Percentiles rank a stretch among this genome's conserved stretches.
Evolutionary conservation across 345 rosid species (phyloP).

Genomic region (Sonneratia alba): DNA sequence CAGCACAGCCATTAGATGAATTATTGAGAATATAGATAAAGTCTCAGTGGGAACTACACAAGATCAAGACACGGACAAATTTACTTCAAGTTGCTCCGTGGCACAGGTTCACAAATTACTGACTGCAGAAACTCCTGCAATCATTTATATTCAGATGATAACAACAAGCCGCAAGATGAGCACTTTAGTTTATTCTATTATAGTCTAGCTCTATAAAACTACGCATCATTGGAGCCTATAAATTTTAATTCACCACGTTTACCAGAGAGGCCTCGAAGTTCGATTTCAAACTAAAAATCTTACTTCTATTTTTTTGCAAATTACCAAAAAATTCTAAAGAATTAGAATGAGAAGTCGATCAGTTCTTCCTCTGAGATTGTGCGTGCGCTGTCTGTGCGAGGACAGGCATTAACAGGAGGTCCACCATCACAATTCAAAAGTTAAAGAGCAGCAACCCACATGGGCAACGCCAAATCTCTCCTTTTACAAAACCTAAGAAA

Average conservation of each 20-base stretch:
- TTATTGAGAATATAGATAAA: background rate
- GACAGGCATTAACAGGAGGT: background rate
- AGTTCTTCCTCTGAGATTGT: background rate
- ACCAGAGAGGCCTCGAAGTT: background rate
- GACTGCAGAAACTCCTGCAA: background rate
- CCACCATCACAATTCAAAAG: background rate
- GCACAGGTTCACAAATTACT: background rate
- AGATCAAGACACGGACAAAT: background rate
- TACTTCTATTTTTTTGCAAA: no score
- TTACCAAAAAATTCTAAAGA: background rate
- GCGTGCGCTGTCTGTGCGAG: background rate
- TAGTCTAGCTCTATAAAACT: background rate
- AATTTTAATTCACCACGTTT: no score
- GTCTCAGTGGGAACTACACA: background rate
- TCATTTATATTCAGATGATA: background rate
- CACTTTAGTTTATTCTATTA: no score
- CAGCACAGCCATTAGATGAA: background rate
- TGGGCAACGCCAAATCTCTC: background rate
- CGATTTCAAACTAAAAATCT: background rate
- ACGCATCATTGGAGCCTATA: background rate
- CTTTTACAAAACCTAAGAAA: background rate
- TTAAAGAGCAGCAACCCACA: background rate
- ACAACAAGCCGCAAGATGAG: no score
- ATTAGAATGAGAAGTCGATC: background rate
- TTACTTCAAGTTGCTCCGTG: background rate